Evolutionary conservation across 768 basidiomycete genomes (phyloP).

Genomic region (Boletus rufocinnamomeus): DNA sequence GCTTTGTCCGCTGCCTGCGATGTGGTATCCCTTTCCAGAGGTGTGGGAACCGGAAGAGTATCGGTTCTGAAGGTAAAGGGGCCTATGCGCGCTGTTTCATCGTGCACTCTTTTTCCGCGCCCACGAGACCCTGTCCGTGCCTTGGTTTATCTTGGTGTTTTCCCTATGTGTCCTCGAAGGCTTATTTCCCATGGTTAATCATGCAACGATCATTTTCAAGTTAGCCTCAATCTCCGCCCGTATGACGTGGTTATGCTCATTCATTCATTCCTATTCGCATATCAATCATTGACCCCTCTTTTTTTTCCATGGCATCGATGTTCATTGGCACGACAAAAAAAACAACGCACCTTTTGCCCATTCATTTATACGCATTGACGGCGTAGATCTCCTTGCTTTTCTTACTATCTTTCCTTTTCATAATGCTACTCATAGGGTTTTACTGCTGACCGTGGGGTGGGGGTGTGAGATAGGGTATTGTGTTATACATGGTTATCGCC

Average conservation of each 20-base stretch:
- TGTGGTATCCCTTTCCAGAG: constrained; percentile 39
- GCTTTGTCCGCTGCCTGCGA: constrained; percentile 27
- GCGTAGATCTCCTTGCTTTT: constrained; percentile 14
- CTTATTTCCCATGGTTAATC: constrained; percentile 21
- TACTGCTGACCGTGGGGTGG: constrained; percentile 6
- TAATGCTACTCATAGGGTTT: constrained; percentile 10
- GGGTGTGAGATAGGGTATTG: constrained; percentile 20
- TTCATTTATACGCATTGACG: constrained; percentile 3
- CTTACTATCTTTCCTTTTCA: neutral
- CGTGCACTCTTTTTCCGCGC: neutral
- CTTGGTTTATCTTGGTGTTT: constrained; percentile 4
- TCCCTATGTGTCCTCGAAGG: constrained; percentile 16
- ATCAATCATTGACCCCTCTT: neutral
- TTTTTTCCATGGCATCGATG: constrained; percentile 8
- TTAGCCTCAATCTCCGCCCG: constrained; percentile 2
- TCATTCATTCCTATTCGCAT: constrained; percentile 21
- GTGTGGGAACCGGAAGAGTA: constrained; percentile 34
- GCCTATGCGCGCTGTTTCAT: neutral
- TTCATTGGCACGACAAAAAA: constrained; percentile 8
- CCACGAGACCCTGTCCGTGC: neutral
- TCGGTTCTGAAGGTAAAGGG: constrained; percentile 22
- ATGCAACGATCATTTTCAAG: constrained; percentile 13
- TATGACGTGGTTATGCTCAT: constrained; percentile 14
- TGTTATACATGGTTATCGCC: constrained; percentile 12
- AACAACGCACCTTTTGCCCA: neutral